Conservation (phyloP, 129 eudicot species). For the Tagetes patula region DNA sequence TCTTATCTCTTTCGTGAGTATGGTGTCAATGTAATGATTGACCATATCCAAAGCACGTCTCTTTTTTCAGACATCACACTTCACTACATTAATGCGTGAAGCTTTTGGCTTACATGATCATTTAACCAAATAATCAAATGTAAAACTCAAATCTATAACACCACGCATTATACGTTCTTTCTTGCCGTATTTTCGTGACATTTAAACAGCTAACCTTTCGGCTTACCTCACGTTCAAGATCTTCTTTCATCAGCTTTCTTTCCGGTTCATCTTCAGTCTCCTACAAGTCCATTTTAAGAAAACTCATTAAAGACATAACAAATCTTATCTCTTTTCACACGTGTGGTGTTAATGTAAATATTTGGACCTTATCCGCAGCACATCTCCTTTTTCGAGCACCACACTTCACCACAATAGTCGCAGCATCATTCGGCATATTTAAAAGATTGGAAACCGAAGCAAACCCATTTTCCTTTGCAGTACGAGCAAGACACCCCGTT, state of each 20-base stretch:
- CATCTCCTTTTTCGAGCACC: constrained; percentile 26
- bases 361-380: constrained; percentile 35
- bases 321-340: not conserved
- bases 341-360: constrained; percentile 1
- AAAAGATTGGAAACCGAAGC: constrained; percentile 61
- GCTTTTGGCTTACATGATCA: not conserved
- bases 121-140: not conserved
- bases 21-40: not conserved
- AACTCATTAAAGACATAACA: constrained; percentile 8
- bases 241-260: constrained; percentile 32
- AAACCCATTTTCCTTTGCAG: constrained; percentile 56
- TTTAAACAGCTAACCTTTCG: constrained; percentile 13
- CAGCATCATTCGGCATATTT: constrained; percentile 25
- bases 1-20: not conserved
- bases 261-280: constrained; percentile 26
- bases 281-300: constrained; percentile 22
- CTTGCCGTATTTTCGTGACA: not conserved
- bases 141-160: not conserved
- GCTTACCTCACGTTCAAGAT: constrained; percentile 26
- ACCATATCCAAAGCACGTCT: constrained; percentile 37
- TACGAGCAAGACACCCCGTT: constrained; percentile 49
- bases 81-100: not conserved
- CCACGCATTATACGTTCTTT: constrained; percentile 15
- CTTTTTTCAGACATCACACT: constrained; percentile 23
- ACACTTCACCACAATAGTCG: constrained; percentile 2